These are phyloP conservation scores for Begonia loranthoides DNA, from an alignment of 306 rosid genomes.

Conservation along the genomic window DNA sequence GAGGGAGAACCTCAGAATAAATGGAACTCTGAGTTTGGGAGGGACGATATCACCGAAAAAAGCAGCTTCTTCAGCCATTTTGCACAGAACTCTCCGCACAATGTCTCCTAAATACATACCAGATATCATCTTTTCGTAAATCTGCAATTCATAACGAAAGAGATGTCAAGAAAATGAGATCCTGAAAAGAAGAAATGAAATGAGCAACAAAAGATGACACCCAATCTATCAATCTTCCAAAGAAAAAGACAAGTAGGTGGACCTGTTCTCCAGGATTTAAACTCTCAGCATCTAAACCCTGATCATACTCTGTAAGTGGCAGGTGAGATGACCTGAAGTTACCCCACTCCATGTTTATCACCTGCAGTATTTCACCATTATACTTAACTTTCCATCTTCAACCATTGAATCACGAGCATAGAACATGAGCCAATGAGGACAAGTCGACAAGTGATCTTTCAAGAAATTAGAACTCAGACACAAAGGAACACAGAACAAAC, in stretches of 20 bases:
- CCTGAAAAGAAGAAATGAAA: slow-evolving; percentile 2
- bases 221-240: no score
- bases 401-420: no score
- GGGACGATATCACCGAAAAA: slow-evolving; percentile 79
- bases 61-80: slow-evolving; percentile 75
- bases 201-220: background rate
- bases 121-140: slow-evolving; percentile 81
- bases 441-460: no score
- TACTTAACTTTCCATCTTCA: background rate
- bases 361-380: slow-evolving; percentile 21
- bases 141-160: slow-evolving; percentile 31
- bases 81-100: slow-evolving; percentile 59
- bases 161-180: no score
- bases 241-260: background rate
- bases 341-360: slow-evolving; percentile 99
- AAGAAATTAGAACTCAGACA: no score
- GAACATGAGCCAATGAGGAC: no score
- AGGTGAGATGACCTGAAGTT: slow-evolving; percentile 69
- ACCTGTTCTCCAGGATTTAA: slow-evolving; percentile 99
- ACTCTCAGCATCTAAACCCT: slow-evolving; percentile 53
- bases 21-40: slow-evolving; percentile 57
- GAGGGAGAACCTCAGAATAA: slow-evolving; percentile 47
- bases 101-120: slow-evolving; percentile 99
- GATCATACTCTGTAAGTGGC: slow-evolving; percentile 78
- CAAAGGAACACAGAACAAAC: no score